Percentiles rank a stretch among this genome's conserved stretches.
Evolutionary conservation across 140 eudicot species (phyloP).

Genomic region (Bidens hawaiensis): DNA sequence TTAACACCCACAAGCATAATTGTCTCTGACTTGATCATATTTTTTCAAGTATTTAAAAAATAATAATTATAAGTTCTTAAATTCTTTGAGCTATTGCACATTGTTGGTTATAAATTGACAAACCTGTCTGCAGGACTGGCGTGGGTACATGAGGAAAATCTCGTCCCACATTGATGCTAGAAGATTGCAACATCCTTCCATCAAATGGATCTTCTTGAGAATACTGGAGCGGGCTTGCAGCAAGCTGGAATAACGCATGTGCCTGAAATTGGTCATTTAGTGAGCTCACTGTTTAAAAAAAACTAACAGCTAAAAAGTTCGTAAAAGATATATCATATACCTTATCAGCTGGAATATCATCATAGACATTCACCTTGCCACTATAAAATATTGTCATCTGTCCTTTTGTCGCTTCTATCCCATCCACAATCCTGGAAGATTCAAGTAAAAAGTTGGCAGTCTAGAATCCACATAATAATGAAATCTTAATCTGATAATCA

Average conservation of each 20-base stretch:
- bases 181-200: slow-evolving; percentile 35
- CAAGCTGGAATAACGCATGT: slow-evolving; percentile 70
- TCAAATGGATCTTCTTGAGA: slow-evolving; percentile 49
- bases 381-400: slow-evolving; percentile 80
- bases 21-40: not conserved
- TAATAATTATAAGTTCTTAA: not conserved
- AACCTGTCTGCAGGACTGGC: slow-evolving; percentile 41
- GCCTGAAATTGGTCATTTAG: slow-evolving; percentile 53
- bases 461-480: not conserved
- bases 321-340: slow-evolving; percentile 30
- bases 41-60: not conserved
- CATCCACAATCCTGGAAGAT: slow-evolving; percentile 52
- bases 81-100: not conserved
- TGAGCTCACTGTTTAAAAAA: slow-evolving; percentile 5
- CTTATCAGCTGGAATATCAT: slow-evolving; percentile 74
- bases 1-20: not conserved
- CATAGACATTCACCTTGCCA: slow-evolving; percentile 79
- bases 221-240: slow-evolving; percentile 68
- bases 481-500: not conserved
- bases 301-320: not conserved
- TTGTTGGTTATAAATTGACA: not conserved
- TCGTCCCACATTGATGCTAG: slow-evolving; percentile 20
- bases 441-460: slow-evolving; percentile 16
- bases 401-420: slow-evolving; percentile 38
- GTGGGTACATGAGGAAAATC: slow-evolving; percentile 30